These are phyloP conservation scores for Meira nashicola DNA, from an alignment of 1,284 basidiomycete genomes.

Conservation along the genomic window DNA sequence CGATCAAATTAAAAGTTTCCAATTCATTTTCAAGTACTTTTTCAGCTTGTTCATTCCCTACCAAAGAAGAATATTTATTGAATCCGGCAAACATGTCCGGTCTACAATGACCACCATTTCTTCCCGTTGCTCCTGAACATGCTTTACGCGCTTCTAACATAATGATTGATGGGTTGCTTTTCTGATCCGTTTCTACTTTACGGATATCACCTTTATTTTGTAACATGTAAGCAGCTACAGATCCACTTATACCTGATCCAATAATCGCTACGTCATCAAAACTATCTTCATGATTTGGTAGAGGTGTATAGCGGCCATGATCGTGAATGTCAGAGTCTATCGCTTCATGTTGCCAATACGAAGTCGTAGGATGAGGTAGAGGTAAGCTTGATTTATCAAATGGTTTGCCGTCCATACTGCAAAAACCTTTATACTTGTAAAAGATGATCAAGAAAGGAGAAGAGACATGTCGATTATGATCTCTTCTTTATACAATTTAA, in stretches of 20 bases:
- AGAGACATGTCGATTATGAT: no score
- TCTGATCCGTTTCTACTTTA: no score
- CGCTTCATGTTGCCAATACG: slow-evolving; percentile 9
- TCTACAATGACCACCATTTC: slow-evolving; percentile 15
- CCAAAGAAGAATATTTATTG: slow-evolving; percentile 1
- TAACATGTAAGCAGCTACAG: slow-evolving; percentile 42
- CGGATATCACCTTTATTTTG: neutral
- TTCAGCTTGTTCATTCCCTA: slow-evolving; percentile 9
- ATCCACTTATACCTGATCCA: slow-evolving; percentile 48
- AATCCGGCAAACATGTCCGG: slow-evolving; percentile 12
- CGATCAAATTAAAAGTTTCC: slow-evolving; percentile 13
- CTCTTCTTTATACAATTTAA: no score
- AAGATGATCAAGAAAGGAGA: no score
- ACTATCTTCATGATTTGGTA: neutral
- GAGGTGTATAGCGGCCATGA: neutral
- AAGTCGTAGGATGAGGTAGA: slow-evolving; percentile 5
- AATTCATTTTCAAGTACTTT: slow-evolving; percentile 13
- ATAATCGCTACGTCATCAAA: slow-evolving; percentile 35
- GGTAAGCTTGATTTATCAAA: neutral
- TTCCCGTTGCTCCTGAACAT: slow-evolving; percentile 13
- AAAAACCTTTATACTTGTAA: no score
- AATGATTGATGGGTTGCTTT: neutral
- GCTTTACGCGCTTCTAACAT: slow-evolving; percentile 13
- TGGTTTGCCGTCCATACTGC: neutral
- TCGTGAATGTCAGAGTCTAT: slow-evolving; percentile 7